Conservation (phyloP, 257 asterid species). For the Ajuga chamaepitys region DNA sequence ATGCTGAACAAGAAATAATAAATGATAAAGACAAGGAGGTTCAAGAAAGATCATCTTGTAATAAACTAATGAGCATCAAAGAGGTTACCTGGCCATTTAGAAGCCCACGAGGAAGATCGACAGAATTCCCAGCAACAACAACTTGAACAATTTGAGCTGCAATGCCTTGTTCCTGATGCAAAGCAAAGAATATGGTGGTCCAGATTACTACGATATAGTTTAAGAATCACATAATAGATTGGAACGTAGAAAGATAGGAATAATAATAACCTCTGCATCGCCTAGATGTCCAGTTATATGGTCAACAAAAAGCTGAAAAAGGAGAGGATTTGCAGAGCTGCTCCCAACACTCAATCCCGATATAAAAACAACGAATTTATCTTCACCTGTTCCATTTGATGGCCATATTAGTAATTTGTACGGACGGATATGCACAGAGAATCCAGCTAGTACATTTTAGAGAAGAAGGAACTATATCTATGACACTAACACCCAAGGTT, state of each 20-base stretch:
- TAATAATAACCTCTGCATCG: conserved; percentile 60
- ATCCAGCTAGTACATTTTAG: neutral
- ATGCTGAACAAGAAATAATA: neutral
- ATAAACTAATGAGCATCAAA: neutral
- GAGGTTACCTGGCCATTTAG: conserved; percentile 80
- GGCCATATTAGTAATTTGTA: neutral
- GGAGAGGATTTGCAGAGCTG: conserved; percentile 77
- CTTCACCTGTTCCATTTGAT: conserved; percentile 58
- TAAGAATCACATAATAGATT: neutral
- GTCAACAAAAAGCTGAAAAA: conserved; percentile 86
- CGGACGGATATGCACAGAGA: neutral
- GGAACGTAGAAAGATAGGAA: neutral
- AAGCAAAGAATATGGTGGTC: conserved; percentile 13
- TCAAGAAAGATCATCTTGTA: conserved; percentile 1
- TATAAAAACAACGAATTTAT: conserved; percentile 71
- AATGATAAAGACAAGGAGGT: neutral
- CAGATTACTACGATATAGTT: conserved; percentile 7
- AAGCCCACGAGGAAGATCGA: conserved; percentile 64
- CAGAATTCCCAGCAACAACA: conserved; percentile 87
- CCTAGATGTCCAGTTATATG: conserved; percentile 98
- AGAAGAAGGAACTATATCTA: neutral
- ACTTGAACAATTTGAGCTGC: conserved; percentile 92
- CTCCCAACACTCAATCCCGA: conserved; percentile 88
- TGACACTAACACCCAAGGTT: neutral
- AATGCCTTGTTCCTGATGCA: conserved; percentile 65